phyloP scores from a whole-genome alignment of 805 yeast genomes.

The Wickerhamomyces kurtzmanii region DNA sequence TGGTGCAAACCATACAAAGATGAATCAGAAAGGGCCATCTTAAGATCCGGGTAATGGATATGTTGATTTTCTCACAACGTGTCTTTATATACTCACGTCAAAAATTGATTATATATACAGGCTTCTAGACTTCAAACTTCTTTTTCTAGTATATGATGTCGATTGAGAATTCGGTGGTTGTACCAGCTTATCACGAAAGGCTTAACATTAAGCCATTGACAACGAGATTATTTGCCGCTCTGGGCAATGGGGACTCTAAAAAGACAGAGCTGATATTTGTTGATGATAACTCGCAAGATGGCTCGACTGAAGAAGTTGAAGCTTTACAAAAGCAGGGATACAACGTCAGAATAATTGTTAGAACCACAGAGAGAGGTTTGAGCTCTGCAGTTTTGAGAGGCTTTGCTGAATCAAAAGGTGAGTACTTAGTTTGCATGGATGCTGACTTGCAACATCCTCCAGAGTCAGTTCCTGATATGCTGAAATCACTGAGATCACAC shows the following conservation, averaged over 20 bases:
- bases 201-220: slow-evolving; percentile 39
- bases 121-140: no score
- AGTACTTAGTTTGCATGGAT: slow-evolving; percentile 40
- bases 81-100: no score
- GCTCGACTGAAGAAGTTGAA: slow-evolving; percentile 42
- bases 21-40: no score
- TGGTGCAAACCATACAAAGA: no score
- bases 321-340: slow-evolving; percentile 31
- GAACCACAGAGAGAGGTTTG: slow-evolving; percentile 40
- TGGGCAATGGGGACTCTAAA: slow-evolving; percentile 30
- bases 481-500: slow-evolving; percentile 26
- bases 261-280: slow-evolving; percentile 38
- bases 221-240: slow-evolving; percentile 35
- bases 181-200: slow-evolving; percentile 42
- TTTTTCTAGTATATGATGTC: no score
- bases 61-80: no score
- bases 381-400: slow-evolving; percentile 41
- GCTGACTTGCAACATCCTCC: slow-evolving; percentile 48
- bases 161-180: slow-evolving; percentile 30
- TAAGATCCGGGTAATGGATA: no score
- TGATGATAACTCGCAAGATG: slow-evolving; percentile 41
- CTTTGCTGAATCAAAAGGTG: slow-evolving; percentile 35
- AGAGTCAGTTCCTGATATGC: slow-evolving; percentile 35
- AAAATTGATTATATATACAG: no score
- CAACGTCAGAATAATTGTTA: slow-evolving; percentile 37